Base-by-base conservation (phyloP, 306 rosid genomes). In the Quercus variabilis region DNA sequence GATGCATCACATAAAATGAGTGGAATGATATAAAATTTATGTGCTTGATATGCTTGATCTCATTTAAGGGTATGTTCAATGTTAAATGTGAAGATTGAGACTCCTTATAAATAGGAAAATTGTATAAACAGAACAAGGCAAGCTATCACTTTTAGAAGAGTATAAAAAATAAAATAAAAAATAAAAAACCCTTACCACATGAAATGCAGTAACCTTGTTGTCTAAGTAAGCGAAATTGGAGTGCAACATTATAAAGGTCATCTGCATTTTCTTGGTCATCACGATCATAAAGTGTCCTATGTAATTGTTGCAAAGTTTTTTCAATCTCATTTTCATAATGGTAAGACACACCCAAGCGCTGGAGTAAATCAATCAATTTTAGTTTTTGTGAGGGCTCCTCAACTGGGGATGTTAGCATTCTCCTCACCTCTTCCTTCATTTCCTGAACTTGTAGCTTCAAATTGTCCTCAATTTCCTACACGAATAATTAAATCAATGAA, bases 141-240 rank as follows among this genome's bases (percentile, higher is more conserved):
- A 41, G 10, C 43, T 5, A 64, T 3, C 20, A 71, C 13, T n/a
- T 21, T 0, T 4, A n/a, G 25, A 14, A 4, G 17, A 69, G 18
- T 31, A 31, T 3, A 31, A 19, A 19, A n/a, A 43, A 4, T 1
- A 20, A 8, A 2, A 31, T 3, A 31, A 19, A 19, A n/a, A 43
- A 4, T 1, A 20, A 8, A 2, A 4, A 70, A 7, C 7, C 41
- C 79, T 13, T 60, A 86, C 90, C 87, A 35, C 74, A 41, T 0
- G 85, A 76, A 74, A 79, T 21, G 5, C 30, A 18, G 38, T 76
- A 77, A 18, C 88, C 88, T 17, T 86, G 83, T 81, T 85, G 81
- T 51, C 91, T 76, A 4, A 88, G 74, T 20, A 88, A 3, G 1
- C 92, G 85, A 71, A 86, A 88, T n/a, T 49, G 38, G 31, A 88